Base-by-base conservation (phyloP, 192 early-diverging fungal species). In the Coemansia sp. region DNA sequence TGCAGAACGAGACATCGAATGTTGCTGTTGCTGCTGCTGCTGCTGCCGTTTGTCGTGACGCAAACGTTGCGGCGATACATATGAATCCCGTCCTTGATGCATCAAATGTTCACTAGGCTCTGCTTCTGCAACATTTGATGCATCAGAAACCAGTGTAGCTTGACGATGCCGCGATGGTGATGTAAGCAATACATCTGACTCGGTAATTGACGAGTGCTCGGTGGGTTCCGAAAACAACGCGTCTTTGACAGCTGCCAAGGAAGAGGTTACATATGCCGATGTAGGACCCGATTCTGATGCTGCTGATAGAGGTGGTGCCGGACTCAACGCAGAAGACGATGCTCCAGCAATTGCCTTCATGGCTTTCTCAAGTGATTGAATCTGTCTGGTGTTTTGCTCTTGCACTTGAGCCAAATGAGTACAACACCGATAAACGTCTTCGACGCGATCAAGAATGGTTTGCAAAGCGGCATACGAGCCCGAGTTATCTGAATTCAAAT, bases 31-130 rank as follows among this genome's bases (percentile, higher is more conserved):
- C 22, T 32, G 59, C n/a, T 17, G 7, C 59, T 42, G 42, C 18
- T 34, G 42, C 20, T 12, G 5, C 7, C 60, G 25, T 28, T 30
- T 1, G 14, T 17, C 22, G n/a, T 20, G 45, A 61, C 49, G 7
- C 22, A 22, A 22, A 14, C 7, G 40, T 22, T 42, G 42, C n/a
- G 42, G 60, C 3, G 60, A 20, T 32, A 42, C 42, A 14, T 48
- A 61, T 30, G 40, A 29, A 48, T 61, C 60, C 4, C 60, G 60
- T 3, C 60, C 60, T n/a, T 61, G 60, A 18, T 49, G 25, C 60
- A 61, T 61, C 60, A 10, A 10, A 7, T 40, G 10, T 16, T 48
- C 42, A 29, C 10, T n/a, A 3, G 28, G 5, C 5, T 14, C 45
- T 11, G 22, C 29, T 8, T 2, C 45, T 2, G 45, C 4, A 34